phyloP scores from a whole-genome alignment of 2,329 filamentous ascomycete genomes.

The Graphilbum fragrans region DNA sequence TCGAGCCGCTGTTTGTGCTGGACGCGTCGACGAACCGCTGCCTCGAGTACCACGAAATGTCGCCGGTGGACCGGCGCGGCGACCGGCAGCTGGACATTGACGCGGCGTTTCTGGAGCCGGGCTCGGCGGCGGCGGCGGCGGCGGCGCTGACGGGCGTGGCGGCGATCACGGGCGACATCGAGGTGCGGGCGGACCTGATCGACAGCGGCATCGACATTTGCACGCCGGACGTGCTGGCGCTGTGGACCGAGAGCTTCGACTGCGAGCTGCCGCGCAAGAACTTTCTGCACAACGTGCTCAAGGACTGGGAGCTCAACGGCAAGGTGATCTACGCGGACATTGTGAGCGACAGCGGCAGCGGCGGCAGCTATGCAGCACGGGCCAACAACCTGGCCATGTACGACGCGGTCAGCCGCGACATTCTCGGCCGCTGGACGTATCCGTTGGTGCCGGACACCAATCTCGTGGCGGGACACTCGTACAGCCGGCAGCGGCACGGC shows the following conservation, averaged over 20 bases:
- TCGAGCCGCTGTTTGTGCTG: conserved; percentile 75
- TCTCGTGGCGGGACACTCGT: conserved; percentile 63
- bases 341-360: conserved; percentile 42
- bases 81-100: conserved; percentile 62
- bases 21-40: conserved; percentile 71
- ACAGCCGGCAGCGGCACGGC: conserved; percentile 52
- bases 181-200: conserved; percentile 76
- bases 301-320: conserved; percentile 93
- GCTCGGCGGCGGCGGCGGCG: too few relatives aligned
- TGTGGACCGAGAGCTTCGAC: conserved; percentile 95
- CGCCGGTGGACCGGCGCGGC: conserved; percentile 42
- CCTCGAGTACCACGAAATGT: conserved; percentile 88
- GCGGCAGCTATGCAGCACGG: conserved; percentile 62
- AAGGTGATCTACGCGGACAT: conserved; percentile 94
- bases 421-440: conserved; percentile 79
- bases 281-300: conserved; percentile 75
- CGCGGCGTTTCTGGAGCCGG: conserved; percentile 58
- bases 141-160: background rate
- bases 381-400: conserved; percentile 82
- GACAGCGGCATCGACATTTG: conserved; percentile 96
- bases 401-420: conserved; percentile 75
- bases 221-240: conserved; percentile 83
- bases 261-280: conserved; percentile 64
- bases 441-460: conserved; percentile 87
- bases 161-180: conserved; percentile 45